Percentiles rank a stretch among this genome's conserved stretches.
These are phyloP conservation scores for Trifolium repens DNA, from an alignment of 306 rosid species.

Conservation along the genomic window DNA sequence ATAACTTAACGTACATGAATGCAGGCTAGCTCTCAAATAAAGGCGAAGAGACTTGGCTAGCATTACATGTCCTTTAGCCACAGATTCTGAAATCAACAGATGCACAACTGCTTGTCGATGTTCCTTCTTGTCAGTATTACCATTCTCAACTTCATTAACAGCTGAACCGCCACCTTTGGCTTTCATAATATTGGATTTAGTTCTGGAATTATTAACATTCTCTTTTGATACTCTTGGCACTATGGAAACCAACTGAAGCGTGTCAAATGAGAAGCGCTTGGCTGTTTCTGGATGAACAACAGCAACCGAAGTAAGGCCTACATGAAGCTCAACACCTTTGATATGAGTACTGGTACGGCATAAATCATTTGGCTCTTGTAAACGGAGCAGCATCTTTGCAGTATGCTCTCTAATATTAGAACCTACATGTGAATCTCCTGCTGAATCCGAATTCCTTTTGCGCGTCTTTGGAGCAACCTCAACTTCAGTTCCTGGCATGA, in stretches of 20 bases:
- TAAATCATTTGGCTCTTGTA: constrained; percentile 69
- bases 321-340: constrained; percentile 64
- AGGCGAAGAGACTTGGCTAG: constrained; percentile 75
- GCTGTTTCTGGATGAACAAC: constrained; percentile 88
- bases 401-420: constrained; percentile 46
- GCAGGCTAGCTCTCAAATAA: constrained; percentile 76
- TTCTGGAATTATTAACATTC: constrained; percentile 53
- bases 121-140: constrained; percentile 57
- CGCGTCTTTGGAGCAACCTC: constrained; percentile 93
- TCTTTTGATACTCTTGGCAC: constrained; percentile 62
- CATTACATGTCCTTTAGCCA: constrained; percentile 91
- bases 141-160: constrained; percentile 51
- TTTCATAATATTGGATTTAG: constrained; percentile 50
- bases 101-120: constrained; percentile 61
- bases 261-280: constrained; percentile 57
- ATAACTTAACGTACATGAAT: constrained; percentile 74
- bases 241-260: constrained; percentile 73
- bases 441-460: constrained; percentile 51
- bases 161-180: constrained; percentile 56
- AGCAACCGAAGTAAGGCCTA: constrained; percentile 82
- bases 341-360: constrained; percentile 52
- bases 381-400: constrained; percentile 70
- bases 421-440: constrained; percentile 44
- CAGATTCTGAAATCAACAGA: constrained; percentile 73
- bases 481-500: constrained; percentile 80